Evolutionary conservation across 371 early-diverging fungal species (phyloP), one percentile per base, ranked within the genome.

Genomic region (Saksenaea vasiformis): DNA sequence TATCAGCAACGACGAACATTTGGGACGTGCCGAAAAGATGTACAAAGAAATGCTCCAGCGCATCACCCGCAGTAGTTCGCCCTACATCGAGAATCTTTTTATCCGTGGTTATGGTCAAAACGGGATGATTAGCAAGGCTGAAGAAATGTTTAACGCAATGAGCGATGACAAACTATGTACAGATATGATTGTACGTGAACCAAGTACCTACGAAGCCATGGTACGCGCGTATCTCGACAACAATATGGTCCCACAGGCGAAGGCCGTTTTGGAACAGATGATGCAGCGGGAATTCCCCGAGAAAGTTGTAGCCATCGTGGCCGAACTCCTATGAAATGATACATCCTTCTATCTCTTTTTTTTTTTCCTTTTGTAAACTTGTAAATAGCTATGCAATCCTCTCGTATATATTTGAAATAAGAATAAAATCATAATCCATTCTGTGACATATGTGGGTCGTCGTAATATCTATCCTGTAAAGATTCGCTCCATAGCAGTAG

Each of bases 121-220:
- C 3, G 72, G 78, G 0, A 63, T 76, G 2, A 61, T 85, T 37
- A 66, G 60, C 38, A 75, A 83, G 31, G 86, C 86, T 0, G 79
- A 81, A 56, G 54, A 54, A 1, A 67, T 87, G 17, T 87, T 87
- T 66, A 69, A 83, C 15, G 66, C 71, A n/a, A 87, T 87, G 88
- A 58, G 69, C 10, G 87, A 87, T 62, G 78, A 82, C 34, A 73
- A 80, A 58, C 58, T 59, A 35, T 56, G 57, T 24, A 58, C 58
- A 5, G 28, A 60, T 54, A 9, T 34, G 2, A 58, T 62, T 35
- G 74, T 82, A 44, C 80, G 85, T 58, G 87, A 86, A 56, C 87
- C 87, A 1, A 86, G 85, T 61, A 87, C 86, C 3, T 87, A 79
- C 74, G 85, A 85, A 71, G 84, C 83, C 58, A 84, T 87, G 88